phyloP scores from a whole-genome alignment of 179 eudicot species.

The Gypsophila paniculata region DNA sequence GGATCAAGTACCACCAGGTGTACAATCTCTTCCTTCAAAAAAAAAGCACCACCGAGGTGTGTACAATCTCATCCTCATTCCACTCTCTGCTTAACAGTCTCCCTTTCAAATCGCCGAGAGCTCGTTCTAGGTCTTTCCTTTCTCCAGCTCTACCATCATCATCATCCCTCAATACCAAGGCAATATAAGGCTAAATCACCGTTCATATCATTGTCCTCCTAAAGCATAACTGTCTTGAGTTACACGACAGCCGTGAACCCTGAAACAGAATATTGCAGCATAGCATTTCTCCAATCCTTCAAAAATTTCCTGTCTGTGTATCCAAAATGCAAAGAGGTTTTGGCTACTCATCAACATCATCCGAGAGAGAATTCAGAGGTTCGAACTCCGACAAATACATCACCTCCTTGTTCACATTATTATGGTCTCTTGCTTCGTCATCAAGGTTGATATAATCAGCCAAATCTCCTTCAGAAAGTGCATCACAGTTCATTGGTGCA shows the following conservation, averaged over 20 bases:
- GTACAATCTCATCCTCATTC: constrained; percentile 8
- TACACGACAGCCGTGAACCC: neutral
- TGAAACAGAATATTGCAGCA: neutral
- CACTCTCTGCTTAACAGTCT: neutral
- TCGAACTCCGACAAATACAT: constrained; percentile 19
- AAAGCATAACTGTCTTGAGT: neutral
- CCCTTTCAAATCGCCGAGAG: constrained; percentile 32
- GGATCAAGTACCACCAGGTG: neutral
- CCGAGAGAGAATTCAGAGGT: constrained; percentile 5
- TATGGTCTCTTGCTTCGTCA: constrained; percentile 35
- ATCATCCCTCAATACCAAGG: neutral
- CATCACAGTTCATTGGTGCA: constrained; percentile 29
- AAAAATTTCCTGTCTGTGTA: neutral
- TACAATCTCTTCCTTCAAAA: constrained; percentile 10
- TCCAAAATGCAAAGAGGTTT: constrained; percentile 23
- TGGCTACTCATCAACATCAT: constrained; percentile 15
- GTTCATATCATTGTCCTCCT: neutral
- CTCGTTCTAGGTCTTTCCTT: constrained; percentile 17
- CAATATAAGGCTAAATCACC: neutral
- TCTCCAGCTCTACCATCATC: neutral
- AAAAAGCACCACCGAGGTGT: neutral
- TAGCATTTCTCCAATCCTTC: neutral
- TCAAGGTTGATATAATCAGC: constrained; percentile 65
- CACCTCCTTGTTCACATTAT: constrained; percentile 13
- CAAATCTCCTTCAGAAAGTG: constrained; percentile 38